These are phyloP conservation scores for Tulasnella sp. DNA, from an alignment of 768 basidiomycete species.

Conservation along the genomic window DNA sequence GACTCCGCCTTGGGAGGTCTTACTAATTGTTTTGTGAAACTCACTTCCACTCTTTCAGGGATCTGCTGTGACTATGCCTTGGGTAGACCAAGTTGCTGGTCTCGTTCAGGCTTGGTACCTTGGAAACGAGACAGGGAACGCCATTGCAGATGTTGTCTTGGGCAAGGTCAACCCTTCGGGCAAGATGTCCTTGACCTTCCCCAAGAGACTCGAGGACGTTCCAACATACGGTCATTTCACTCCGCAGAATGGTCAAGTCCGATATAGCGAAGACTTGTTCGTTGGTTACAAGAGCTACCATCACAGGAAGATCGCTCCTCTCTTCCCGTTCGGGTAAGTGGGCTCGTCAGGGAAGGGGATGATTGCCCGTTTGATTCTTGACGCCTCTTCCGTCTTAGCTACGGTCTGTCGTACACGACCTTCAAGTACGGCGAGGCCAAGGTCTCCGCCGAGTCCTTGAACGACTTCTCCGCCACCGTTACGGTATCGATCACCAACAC, in stretches of 20 bases:
- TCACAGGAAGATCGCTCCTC: constrained; percentile 49
- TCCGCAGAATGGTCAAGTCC: constrained; percentile 53
- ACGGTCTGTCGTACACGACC: constrained; percentile 71
- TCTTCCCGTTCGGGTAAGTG: constrained; percentile 65
- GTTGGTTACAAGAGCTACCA: constrained; percentile 65
- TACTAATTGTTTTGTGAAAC: neutral
- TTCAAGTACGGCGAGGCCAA: constrained; percentile 55
- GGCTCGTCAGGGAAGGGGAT: neutral
- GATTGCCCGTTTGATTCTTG: constrained; percentile 31
- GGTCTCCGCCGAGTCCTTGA: constrained; percentile 32
- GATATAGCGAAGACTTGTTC: constrained; percentile 28
- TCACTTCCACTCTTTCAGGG: constrained; percentile 43
- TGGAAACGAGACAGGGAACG: constrained; percentile 63
- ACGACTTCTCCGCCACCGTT: constrained; percentile 41
- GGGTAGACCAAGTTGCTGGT: constrained; percentile 54
- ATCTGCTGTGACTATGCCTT: constrained; percentile 71
- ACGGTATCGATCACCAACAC: constrained; percentile 53
- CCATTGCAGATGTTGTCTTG: constrained; percentile 61
- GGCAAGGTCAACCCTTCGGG: constrained; percentile 60
- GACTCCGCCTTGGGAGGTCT: neutral
- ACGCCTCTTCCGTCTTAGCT: constrained; percentile 41
- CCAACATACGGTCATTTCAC: constrained; percentile 57
- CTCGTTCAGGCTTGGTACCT: constrained; percentile 64
- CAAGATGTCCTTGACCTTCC: constrained; percentile 60
- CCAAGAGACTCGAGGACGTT: constrained; percentile 56